Evolutionary conservation across 495 filamentous ascomycete genomes (phyloP).

Genomic region (Penicillium ochrochloron): DNA sequence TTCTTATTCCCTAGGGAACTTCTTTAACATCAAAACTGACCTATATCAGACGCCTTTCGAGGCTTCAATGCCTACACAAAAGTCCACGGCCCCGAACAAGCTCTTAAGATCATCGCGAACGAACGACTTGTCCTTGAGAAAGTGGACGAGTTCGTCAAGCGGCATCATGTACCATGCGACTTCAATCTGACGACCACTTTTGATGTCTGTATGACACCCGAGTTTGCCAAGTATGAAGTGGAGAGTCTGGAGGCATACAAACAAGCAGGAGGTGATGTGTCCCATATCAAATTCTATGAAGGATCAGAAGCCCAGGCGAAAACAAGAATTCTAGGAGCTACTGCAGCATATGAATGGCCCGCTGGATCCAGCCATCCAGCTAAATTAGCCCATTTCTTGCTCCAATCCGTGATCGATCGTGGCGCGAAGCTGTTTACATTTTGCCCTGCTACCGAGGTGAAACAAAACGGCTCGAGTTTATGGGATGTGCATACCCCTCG

Average conservation of each 20-base stretch:
- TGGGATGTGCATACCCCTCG: slow-evolving; percentile 36
- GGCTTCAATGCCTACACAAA: slow-evolving; percentile 39
- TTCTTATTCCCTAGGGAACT: neutral
- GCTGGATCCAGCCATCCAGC: slow-evolving; percentile 39
- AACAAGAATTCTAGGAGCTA: slow-evolving; percentile 29
- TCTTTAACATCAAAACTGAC: neutral
- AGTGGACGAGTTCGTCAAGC: slow-evolving; percentile 32
- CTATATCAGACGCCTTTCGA: slow-evolving; percentile 33
- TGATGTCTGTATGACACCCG: slow-evolving; percentile 39
- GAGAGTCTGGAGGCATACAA: slow-evolving; percentile 34
- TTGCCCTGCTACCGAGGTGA: slow-evolving; percentile 33
- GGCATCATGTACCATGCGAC: slow-evolving; percentile 36
- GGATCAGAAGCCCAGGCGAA: slow-evolving; percentile 27
- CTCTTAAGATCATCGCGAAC: slow-evolving; percentile 35
- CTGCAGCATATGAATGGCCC: slow-evolving; percentile 42
- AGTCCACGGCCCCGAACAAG: slow-evolving; percentile 37
- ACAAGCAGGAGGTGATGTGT: slow-evolving; percentile 33
- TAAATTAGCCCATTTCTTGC: slow-evolving; percentile 38
- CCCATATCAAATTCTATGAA: slow-evolving; percentile 32
- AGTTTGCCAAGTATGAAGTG: slow-evolving; percentile 35
- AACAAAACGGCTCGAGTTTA: neutral
- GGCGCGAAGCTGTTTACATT: slow-evolving; percentile 33
- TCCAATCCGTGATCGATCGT: slow-evolving; percentile 26
- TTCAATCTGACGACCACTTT: slow-evolving; percentile 37
- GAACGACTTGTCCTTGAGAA: slow-evolving; percentile 35